Evolutionary conservation across 257 asterid genomes (phyloP).

Genomic region (Primulina eburnea): DNA sequence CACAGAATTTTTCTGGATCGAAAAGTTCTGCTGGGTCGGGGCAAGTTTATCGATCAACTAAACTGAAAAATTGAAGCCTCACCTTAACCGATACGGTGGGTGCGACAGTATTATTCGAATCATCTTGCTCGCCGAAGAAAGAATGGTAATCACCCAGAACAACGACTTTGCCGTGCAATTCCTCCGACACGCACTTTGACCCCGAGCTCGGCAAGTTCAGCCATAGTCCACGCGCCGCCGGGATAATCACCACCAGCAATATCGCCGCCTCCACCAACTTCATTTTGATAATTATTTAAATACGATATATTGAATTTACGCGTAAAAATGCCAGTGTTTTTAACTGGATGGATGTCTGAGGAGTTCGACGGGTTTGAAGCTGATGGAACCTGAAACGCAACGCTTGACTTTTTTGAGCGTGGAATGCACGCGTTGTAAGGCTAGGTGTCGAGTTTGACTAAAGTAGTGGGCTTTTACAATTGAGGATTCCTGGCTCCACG

Average conservation of each 20-base stretch:
- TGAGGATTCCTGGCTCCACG: slow-evolving; percentile 41
- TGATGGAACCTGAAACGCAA: not conserved
- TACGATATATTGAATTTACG: not conserved
- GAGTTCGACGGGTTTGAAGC: slow-evolving; percentile 13
- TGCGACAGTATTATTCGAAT: slow-evolving; percentile 30
- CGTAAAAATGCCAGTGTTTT: not conserved
- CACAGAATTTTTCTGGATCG: too few relatives aligned
- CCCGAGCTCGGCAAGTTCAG: slow-evolving; percentile 59
- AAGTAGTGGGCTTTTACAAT: too few relatives aligned
- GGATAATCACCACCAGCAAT: slow-evolving; percentile 30
- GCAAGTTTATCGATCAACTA: too few relatives aligned
- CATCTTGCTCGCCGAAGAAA: slow-evolving; percentile 49
- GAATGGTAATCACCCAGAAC: slow-evolving; percentile 73
- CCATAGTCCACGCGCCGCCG: slow-evolving; percentile 37
- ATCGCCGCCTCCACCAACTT: slow-evolving; percentile 32
- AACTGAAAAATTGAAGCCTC: too few relatives aligned
- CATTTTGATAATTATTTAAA: slow-evolving; percentile 15
- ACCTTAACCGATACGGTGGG: slow-evolving; percentile 79
- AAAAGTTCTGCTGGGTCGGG: too few relatives aligned
- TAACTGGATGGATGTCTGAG: not conserved
- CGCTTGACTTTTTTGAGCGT: not conserved
- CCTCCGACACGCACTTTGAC: slow-evolving; percentile 88
- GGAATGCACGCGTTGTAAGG: slow-evolving; percentile 22
- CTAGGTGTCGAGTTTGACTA: not conserved
- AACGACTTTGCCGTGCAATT: slow-evolving; percentile 76